phyloP scores from a whole-genome alignment of 2,329 filamentous ascomycete genomes.

The Cordyceps militaris region DNA sequence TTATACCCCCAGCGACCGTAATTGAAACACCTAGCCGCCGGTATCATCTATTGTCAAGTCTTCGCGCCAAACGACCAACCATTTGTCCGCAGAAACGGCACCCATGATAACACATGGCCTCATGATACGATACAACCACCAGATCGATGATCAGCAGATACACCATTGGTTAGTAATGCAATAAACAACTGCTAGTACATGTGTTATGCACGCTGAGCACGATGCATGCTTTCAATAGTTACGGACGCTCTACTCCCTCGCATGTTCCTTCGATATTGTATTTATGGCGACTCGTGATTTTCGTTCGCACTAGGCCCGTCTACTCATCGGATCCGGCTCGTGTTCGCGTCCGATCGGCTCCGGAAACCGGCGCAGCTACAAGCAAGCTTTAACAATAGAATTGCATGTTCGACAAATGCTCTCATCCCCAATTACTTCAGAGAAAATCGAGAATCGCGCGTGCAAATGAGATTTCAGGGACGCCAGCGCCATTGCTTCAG shows the following conservation, averaged over 20 bases:
- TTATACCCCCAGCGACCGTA: not conserved
- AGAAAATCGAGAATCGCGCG: not conserved
- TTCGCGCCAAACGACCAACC: not conserved
- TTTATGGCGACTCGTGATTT: not conserved
- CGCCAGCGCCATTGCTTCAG: not conserved
- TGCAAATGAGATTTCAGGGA: not conserved
- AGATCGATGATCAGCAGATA: not conserved
- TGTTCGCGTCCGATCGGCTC: not conserved
- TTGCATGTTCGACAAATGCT: too few species aligned
- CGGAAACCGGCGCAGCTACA: not conserved
- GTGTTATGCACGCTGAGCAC: not conserved
- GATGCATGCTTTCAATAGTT: not conserved
- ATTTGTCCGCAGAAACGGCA: not conserved
- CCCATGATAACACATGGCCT: not conserved
- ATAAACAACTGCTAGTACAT: not conserved
- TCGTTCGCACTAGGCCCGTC: not conserved
- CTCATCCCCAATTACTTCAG: not conserved
- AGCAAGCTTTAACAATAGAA: not conserved
- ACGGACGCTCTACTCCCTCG: not conserved
- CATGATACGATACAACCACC: not conserved
- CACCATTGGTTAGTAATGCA: not conserved
- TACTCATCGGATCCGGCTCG: not conserved
- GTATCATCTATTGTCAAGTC: not conserved
- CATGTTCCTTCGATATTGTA: not conserved
- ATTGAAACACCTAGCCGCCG: too few species aligned